Conservation (phyloP, 192 early-diverging fungal genomes). For the Haplosporangium gracile region DNA sequence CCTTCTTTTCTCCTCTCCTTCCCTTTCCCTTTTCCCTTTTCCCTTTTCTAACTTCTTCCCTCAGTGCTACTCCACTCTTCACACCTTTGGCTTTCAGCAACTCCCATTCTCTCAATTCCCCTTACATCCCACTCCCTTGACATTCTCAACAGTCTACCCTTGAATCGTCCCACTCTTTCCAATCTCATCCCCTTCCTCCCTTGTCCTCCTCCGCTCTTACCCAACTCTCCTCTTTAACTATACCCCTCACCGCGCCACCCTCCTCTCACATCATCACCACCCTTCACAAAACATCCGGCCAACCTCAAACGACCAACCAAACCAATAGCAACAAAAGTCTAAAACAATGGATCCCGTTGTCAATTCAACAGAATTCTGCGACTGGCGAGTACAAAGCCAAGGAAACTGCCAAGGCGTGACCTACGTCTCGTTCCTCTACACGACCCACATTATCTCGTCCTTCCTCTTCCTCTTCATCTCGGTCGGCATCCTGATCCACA, state of each 20-base stretch:
- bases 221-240: neutral
- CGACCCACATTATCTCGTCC: constrained; percentile 52
- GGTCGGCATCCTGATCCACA: constrained; percentile 48
- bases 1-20: neutral
- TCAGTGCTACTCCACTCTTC: neutral
- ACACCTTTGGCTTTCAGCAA: no score
- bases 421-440: constrained; percentile 52
- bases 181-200: neutral
- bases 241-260: neutral
- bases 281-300: neutral
- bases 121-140: neutral
- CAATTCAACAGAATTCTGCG: constrained; percentile 52
- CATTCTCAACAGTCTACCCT: neutral
- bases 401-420: constrained; percentile 45
- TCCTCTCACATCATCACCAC: neutral
- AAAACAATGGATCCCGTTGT: constrained; percentile 31
- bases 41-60: neutral
- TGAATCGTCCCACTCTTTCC: neutral
- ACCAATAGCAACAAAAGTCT: neutral
- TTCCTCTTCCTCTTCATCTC: constrained; percentile 54
- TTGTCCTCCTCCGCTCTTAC: neutral
- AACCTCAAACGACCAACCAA: neutral
- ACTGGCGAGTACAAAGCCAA: constrained; percentile 50
- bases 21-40: neutral
- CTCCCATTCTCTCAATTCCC: no score